A percentile compares a stretch with the other conserved stretches of the same genome.
Conservation (phyloP, 768 basidiomycete species). For the Cystobasidium tubakii region DNA sequence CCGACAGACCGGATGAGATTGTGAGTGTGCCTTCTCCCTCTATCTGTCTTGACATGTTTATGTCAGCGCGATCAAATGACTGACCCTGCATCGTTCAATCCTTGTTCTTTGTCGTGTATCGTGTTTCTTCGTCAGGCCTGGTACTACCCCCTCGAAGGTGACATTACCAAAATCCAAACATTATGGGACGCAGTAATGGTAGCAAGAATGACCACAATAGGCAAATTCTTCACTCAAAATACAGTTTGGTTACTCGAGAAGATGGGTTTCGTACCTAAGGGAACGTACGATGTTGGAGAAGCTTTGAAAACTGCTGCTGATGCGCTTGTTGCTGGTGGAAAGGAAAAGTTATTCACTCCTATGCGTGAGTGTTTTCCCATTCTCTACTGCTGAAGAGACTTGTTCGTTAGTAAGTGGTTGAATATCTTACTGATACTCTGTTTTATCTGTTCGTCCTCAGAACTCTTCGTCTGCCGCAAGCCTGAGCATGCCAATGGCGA, state of each 20-base stretch:
- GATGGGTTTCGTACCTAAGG: constrained; percentile 77
- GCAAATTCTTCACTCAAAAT: constrained; percentile 75
- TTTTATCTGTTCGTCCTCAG: too few relatives aligned
- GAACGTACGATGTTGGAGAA: constrained; percentile 84
- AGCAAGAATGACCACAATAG: constrained; percentile 83
- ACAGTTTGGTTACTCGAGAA: constrained; percentile 70
- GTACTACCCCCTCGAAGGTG: constrained; percentile 97
- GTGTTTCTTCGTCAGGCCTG: too few relatives aligned
- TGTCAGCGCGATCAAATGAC: too few relatives aligned
- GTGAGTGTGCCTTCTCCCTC: constrained; percentile 16
- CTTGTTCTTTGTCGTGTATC: too few relatives aligned
- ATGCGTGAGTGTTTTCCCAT: constrained; percentile 25
- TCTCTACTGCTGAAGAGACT: too few relatives aligned
- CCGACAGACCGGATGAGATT: constrained; percentile 67
- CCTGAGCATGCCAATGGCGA: constrained; percentile 20
- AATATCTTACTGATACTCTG: too few relatives aligned
- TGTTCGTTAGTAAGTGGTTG: too few relatives aligned
- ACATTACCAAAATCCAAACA: constrained; percentile 85
- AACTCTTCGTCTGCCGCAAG: constrained; percentile 34
- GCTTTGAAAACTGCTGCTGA: constrained; percentile 74
- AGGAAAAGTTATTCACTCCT: constrained; percentile 56
- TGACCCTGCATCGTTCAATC: too few relatives aligned
- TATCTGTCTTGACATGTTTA: constrained; percentile 27
- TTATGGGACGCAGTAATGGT: constrained; percentile 82
- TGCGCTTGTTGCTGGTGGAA: constrained; percentile 74